Base-by-base conservation (phyloP, 1,284 basidiomycete genomes). In the Leccinum solheimii region DNA sequence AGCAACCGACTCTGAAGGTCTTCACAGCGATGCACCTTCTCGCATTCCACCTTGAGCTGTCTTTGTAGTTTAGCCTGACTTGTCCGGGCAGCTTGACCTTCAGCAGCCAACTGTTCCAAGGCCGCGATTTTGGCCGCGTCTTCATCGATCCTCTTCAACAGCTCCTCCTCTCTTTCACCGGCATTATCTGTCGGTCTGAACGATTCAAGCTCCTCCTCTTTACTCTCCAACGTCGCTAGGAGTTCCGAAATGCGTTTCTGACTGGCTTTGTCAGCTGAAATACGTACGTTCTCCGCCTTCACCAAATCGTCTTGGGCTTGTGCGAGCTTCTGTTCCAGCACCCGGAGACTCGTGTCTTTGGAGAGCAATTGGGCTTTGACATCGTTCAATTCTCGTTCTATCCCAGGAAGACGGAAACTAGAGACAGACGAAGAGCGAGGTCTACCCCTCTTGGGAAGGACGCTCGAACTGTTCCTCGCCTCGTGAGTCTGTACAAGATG, bases 71-170 rank as follows among this genome's bases (percentile, higher is more conserved):
- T 76, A 3, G 77, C 71, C 65, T 81, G 79, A 62, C 79, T 66
- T n/a, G 67, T 64, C 57, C 72, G 73, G 23, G 74, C 59, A 55
- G 77, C 69, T 32, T 79, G 73, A 34, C 74, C 69, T 36, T 79
- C 78, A 34, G 75, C 67, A 7, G 82, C 67, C 67, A 82, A 71
- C 55, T 70, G 72, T 67, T 87, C 82, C 57, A 88, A 68, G 3
- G 83, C 78, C 5, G 72, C 68, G 32, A 87, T 85, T 72, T 83
- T 87, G 1, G 81, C 83, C 50, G 84, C 83, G 61, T 89, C 87
- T 68, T 86, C 86, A 52, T 89, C 87, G 38, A 89, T 85, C 64
- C 87, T 78, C 67, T 78, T 76, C 65, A 87, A 64, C 40, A 88
- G 67, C 62, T 86, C 84, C 38, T 81, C 79, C 68, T 89, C 87